Evolutionary conservation across 768 basidiomycete genomes (phyloP).

Genomic region (Myochromella boudieri): DNA sequence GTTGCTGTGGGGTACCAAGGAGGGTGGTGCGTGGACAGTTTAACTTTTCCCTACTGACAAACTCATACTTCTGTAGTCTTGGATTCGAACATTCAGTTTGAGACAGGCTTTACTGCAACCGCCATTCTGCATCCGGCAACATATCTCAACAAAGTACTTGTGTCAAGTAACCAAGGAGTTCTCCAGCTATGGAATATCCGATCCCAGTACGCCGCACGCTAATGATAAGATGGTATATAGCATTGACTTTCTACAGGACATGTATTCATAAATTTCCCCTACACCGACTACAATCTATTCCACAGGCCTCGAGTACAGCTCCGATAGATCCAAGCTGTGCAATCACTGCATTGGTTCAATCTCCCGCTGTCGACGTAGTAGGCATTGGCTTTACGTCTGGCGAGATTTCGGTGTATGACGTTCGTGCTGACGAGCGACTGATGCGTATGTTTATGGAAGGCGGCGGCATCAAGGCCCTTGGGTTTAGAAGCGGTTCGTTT

Average conservation of each 20-base stretch:
- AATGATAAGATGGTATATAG: background rate
- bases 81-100: conserved; percentile 73
- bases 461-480: conserved; percentile 69
- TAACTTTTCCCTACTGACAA: conserved; percentile 16
- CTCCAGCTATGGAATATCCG: conserved; percentile 95
- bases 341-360: conserved; percentile 82
- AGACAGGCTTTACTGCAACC: conserved; percentile 82
- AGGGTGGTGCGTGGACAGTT: conserved; percentile 39
- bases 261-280: conserved; percentile 80
- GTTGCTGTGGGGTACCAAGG: conserved; percentile 71
- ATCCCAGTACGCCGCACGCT: conserved; percentile 55
- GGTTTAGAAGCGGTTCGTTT: conserved; percentile 79
- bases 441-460: conserved; percentile 92
- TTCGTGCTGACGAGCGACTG: conserved; percentile 85
- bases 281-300: conserved; percentile 45
- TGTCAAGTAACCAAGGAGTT: conserved; percentile 77
- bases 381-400: conserved; percentile 92
- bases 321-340: conserved; percentile 34
- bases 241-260: conserved; percentile 45
- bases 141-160: conserved; percentile 92
- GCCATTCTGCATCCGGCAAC: conserved; percentile 90
- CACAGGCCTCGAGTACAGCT: conserved; percentile 19
- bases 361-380: conserved; percentile 94
- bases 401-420: conserved; percentile 85
- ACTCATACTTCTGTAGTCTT: conserved; percentile 43